Base-by-base conservation (phyloP, 2,329 filamentous ascomycete genomes). In the Aspergillus phoenicis region DNA sequence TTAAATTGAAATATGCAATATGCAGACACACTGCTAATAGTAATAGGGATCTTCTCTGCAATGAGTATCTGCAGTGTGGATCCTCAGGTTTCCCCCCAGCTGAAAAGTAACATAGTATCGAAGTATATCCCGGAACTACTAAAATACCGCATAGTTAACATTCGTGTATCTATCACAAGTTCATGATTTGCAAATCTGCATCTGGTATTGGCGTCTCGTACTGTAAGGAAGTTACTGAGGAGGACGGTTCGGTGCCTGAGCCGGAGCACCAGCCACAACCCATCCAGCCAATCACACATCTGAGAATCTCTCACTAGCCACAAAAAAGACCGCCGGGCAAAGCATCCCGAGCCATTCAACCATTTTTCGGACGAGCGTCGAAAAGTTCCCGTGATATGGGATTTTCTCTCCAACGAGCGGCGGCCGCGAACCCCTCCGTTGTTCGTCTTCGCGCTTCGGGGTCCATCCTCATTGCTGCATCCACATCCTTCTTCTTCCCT, bases 391-490 rank as follows among this genome's bases (percentile, higher is more conserved):
- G 61, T 62, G 59, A 65, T 69, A 69, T 66, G 49, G 58, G 52
- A 64, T 68, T 68, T 67, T 66, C 64, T 62, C 61, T 64, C 52
- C 62, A 62, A 64, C 60, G 61, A 67, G 63, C 65, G 62, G 62
- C 64, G 60, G 60, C 64, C 57, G 24, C 58, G 38, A 64, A 61
- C 58, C 66, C 61, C 62, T 65, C 51, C 58, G 47, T 58, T 47
- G 57, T 58, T 66, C 60, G 49, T 62, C 63, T 39, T 62, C 52
- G 49, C 59, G 48, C 52, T 49, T 51, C 47, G 52, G 59, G 45
- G 38, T 41, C 54, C 53, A 54, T 55, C 49, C 22, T 58, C 47
- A 36, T 55, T 26, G 53, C 33, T 24, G 52, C 30, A 36, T 55
- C 22, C 38, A 22, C 36, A 54, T 49, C 59, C 53, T 38, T 22